These are phyloP conservation scores for Pleurostoma richardsiae DNA, from an alignment of 2,329 filamentous ascomycete species.

Conservation along the genomic window DNA sequence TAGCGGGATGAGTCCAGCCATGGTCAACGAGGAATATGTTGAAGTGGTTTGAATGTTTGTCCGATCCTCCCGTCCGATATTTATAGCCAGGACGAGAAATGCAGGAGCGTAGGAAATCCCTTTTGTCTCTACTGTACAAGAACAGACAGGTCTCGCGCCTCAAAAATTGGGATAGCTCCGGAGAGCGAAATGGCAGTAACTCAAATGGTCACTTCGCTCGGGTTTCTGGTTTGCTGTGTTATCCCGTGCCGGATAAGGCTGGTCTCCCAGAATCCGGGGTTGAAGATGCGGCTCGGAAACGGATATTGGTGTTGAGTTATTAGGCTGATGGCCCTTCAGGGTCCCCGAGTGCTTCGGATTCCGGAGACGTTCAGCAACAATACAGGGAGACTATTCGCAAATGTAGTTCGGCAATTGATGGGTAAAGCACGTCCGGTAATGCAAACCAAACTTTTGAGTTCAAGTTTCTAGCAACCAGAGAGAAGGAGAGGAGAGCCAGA, in stretches of 20 bases:
- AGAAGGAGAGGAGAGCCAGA: not conserved
- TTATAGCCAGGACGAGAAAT: no score
- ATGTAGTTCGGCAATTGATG: not conserved
- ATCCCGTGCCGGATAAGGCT: not conserved
- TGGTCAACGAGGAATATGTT: slow-evolving; percentile 7
- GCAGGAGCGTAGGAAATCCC: no score
- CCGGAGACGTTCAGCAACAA: not conserved
- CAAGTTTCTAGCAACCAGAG: not conserved
- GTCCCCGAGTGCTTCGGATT: not conserved
- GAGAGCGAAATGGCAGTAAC: no score
- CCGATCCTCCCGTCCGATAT: no score
- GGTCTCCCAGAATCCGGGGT: not conserved
- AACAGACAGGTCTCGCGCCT: no score
- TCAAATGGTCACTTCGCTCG: no score
- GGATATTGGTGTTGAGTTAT: not conserved
- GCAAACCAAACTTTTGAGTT: not conserved
- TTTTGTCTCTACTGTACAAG: no score
- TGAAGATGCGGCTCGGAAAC: slow-evolving; percentile 1
- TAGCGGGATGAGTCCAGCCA: slow-evolving; percentile 25
- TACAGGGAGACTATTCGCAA: not conserved
- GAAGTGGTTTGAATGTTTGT: no score
- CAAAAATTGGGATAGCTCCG: no score
- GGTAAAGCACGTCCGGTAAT: not conserved
- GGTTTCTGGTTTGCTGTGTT: no score
- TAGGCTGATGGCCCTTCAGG: not conserved